phyloP scores from a whole-genome alignment of 2,329 filamentous ascomycete genomes.

The Stylonectria norvegica region DNA sequence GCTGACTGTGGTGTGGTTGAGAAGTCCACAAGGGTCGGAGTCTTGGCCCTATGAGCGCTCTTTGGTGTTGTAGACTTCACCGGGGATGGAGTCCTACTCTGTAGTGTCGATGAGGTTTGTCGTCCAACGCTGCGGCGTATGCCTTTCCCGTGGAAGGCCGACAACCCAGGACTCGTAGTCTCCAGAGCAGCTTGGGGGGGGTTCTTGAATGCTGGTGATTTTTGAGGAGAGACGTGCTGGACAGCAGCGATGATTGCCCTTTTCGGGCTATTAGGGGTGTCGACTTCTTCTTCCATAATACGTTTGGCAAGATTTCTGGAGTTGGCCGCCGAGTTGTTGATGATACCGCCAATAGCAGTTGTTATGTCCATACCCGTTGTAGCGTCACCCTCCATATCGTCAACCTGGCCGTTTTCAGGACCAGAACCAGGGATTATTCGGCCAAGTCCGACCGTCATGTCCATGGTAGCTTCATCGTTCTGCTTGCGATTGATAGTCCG shows the following conservation, averaged over 20 bases:
- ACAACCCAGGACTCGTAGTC: conserved; percentile 53
- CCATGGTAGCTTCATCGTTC: conserved; percentile 39
- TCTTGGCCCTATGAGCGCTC: conserved; percentile 1
- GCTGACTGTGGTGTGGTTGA: conserved; percentile 5
- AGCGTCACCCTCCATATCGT: conserved; percentile 28
- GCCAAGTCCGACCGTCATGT: conserved; percentile 59
- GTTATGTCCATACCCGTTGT: conserved; percentile 66
- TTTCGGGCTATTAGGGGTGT: conserved; percentile 44
- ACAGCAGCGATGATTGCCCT: conserved; percentile 34
- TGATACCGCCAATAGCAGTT: conserved; percentile 59
- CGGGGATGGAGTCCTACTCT: conserved; percentile 25
- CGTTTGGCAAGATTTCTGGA: conserved; percentile 45
- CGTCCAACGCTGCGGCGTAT: conserved; percentile 45
- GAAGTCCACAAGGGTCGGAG: conserved; percentile 12
- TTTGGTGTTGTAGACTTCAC: conserved; percentile 15
- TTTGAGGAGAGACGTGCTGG: conserved; percentile 17
- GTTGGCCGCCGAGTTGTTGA: conserved; percentile 37
- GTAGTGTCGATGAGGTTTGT: conserved; percentile 42
- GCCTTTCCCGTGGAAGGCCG: conserved; percentile 49
- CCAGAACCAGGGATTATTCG: conserved; percentile 44
- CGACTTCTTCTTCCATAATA: conserved; percentile 57
- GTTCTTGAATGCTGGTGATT: conserved; percentile 26
- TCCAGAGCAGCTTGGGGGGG: conserved; percentile 23
- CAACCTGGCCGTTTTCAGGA: conserved; percentile 29
- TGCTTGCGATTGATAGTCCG: conserved; percentile 30